These are phyloP conservation scores for Xylariaceae sp. DNA, from an alignment of 2,329 filamentous ascomycete species.

Conservation along the genomic window DNA sequence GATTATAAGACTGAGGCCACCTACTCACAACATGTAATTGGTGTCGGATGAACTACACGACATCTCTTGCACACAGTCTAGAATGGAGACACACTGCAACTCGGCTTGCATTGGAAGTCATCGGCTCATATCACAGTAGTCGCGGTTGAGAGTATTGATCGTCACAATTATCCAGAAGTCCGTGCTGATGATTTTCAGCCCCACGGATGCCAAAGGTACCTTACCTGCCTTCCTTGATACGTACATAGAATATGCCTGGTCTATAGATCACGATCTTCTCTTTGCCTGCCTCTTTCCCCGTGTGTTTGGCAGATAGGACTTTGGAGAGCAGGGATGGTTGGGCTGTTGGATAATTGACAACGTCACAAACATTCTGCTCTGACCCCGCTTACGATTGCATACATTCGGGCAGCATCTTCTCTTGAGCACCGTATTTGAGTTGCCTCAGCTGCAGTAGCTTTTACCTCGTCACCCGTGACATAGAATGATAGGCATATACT, in stretches of 20 bases:
- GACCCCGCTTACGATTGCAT: no score
- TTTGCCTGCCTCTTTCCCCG: neutral
- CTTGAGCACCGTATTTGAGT: neutral
- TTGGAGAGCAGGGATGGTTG: neutral
- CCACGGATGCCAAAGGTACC: neutral
- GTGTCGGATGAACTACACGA: no score
- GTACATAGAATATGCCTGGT: neutral
- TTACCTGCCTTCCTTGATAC: no score
- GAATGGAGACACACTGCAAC: no score
- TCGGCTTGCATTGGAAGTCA: no score
- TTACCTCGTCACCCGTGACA: no score
- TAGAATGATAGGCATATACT: no score
- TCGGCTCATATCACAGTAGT: no score
- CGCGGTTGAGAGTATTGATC: neutral
- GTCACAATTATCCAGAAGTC: no score
- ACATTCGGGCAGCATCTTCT: no score
- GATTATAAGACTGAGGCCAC: neutral
- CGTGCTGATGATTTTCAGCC: neutral
- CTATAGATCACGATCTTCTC: constrained; percentile 1
- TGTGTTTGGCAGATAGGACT: neutral
- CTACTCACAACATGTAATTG: neutral
- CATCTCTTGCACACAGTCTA: no score
- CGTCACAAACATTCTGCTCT: neutral
- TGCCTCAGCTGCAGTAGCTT: neutral
- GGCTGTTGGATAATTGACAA: neutral